Conservation (phyloP, 2,329 filamentous ascomycete genomes). For the Stachybotrys chartarum region DNA sequence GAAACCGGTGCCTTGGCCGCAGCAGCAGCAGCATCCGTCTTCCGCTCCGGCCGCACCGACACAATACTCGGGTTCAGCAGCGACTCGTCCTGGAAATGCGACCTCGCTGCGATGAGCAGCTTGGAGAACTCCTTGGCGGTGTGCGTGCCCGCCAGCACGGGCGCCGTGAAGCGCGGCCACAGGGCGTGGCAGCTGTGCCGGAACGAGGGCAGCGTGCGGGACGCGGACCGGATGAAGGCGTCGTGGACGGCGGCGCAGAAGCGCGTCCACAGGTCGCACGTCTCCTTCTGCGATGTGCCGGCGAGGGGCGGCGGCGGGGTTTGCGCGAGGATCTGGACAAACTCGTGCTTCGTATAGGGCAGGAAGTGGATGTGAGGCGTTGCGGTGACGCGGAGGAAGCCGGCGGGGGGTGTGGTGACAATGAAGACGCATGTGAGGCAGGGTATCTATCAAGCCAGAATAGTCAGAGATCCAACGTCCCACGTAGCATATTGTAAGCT, state of each 20-base stretch:
- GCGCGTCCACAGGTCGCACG: slow-evolving; percentile 66
- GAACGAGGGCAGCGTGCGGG: slow-evolving; percentile 71
- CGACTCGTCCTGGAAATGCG: slow-evolving; percentile 66
- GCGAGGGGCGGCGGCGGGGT: slow-evolving; percentile 34
- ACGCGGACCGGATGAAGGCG: slow-evolving; percentile 71
- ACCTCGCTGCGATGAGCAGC: slow-evolving; percentile 64
- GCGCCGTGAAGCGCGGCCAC: slow-evolving; percentile 79
- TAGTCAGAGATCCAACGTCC: no score
- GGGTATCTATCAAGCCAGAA: slow-evolving; percentile 54
- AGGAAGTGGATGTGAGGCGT: slow-evolving; percentile 77
- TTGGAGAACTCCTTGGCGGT: slow-evolving; percentile 76
- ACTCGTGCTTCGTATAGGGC: slow-evolving; percentile 74
- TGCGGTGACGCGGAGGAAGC: slow-evolving; percentile 61
- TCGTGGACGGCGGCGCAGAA: slow-evolving; percentile 86
- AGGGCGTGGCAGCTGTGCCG: slow-evolving; percentile 62
- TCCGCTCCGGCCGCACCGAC: slow-evolving; percentile 14
- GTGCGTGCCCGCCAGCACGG: slow-evolving; percentile 67
- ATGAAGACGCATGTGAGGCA: slow-evolving; percentile 71
- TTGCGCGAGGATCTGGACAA: slow-evolving; percentile 67
- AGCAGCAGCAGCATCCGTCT: slow-evolving; percentile 1
- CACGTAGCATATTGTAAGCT: no score
- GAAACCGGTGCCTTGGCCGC: slow-evolving; percentile 8
- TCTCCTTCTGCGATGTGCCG: slow-evolving; percentile 47
- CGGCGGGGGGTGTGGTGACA: slow-evolving; percentile 62
- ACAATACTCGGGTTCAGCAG: slow-evolving; percentile 60